Conservation (phyloP, 495 filamentous ascomycete species). For the Hyphodiscus hymeniophilus region DNA sequence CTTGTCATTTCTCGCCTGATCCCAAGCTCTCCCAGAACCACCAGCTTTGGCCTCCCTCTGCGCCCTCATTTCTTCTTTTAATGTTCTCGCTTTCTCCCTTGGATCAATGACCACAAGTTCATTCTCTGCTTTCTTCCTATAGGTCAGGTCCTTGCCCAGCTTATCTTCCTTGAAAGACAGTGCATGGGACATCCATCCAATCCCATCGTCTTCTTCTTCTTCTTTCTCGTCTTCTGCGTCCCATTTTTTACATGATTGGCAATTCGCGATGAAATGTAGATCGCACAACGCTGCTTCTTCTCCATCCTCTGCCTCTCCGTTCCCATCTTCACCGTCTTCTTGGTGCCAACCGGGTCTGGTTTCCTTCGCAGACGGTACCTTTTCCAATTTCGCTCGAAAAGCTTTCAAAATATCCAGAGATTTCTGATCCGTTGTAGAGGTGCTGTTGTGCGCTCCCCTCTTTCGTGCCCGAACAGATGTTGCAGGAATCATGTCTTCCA, state of each 20-base stretch:
- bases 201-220: constrained; percentile 51
- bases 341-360: constrained; percentile 15
- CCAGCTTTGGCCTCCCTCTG: constrained; percentile 41
- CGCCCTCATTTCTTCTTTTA: constrained; percentile 53
- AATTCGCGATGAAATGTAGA: constrained; percentile 87
- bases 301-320: constrained; percentile 39
- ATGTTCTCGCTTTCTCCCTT: constrained; percentile 68
- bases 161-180: constrained; percentile 84
- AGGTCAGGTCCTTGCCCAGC: constrained; percentile 83
- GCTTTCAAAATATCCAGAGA: constrained; percentile 61
- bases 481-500: constrained; percentile 77
- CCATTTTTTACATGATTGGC: constrained; percentile 83
- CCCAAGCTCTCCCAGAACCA: constrained; percentile 45
- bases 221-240: constrained; percentile 47
- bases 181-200: constrained; percentile 58
- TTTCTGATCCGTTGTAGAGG: constrained; percentile 46
- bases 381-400: constrained; percentile 72
- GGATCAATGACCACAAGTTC: constrained; percentile 95
- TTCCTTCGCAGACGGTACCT: constrained; percentile 41
- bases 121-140: constrained; percentile 80
- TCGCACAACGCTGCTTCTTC: constrained; percentile 72
- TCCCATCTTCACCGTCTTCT: constrained; percentile 24
- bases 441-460: constrained; percentile 44
- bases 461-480: constrained; percentile 76
- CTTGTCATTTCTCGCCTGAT: constrained; percentile 40